Percentiles rank a stretch among this genome's conserved stretches.
phyloP scores from a whole-genome alignment of 208 protist genomes.

The Leishmania tarentolae region DNA sequence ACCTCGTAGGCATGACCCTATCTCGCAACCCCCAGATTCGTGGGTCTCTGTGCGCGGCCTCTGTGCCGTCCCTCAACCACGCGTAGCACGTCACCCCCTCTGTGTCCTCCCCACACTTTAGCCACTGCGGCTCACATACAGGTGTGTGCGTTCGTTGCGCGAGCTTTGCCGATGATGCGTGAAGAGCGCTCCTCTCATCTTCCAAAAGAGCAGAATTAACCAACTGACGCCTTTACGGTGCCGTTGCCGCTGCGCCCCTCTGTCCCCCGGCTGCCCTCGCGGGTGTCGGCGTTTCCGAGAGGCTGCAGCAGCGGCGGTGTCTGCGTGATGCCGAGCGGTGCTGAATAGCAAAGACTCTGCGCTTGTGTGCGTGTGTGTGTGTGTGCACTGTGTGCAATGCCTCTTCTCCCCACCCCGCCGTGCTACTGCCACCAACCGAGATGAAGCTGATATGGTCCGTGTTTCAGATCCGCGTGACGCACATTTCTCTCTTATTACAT shows the following conservation, averaged over 20 bases:
- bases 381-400: background rate
- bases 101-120: too few species aligned
- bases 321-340: slow-evolving; percentile 36
- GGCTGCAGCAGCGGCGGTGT: slow-evolving; percentile 1
- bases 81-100: background rate
- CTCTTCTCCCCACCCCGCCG: background rate
- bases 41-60: background rate
- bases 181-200: slow-evolving; percentile 43
- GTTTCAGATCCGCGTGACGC: slow-evolving; percentile 75
- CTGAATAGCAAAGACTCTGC: slow-evolving; percentile 14
- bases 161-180: slow-evolving; percentile 42
- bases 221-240: slow-evolving; percentile 26
- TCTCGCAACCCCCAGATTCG: slow-evolving; percentile 50
- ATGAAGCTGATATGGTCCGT: slow-evolving; percentile 85
- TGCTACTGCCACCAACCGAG: slow-evolving; percentile 21
- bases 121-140: too few species aligned
- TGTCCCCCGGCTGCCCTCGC: slow-evolving; percentile 1
- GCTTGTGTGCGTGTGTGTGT: background rate
- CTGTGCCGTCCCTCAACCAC: background rate
- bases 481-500: slow-evolving; percentile 49
- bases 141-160: background rate
- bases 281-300: slow-evolving; percentile 5
- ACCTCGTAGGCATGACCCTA: slow-evolving; percentile 31
- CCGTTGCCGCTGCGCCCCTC: background rate
- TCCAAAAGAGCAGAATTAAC: slow-evolving; percentile 55